Evolutionary conservation across 805 yeast species (phyloP), one percentile per base, ranked within the genome.

Genomic region (Kodamaea restingae): DNA sequence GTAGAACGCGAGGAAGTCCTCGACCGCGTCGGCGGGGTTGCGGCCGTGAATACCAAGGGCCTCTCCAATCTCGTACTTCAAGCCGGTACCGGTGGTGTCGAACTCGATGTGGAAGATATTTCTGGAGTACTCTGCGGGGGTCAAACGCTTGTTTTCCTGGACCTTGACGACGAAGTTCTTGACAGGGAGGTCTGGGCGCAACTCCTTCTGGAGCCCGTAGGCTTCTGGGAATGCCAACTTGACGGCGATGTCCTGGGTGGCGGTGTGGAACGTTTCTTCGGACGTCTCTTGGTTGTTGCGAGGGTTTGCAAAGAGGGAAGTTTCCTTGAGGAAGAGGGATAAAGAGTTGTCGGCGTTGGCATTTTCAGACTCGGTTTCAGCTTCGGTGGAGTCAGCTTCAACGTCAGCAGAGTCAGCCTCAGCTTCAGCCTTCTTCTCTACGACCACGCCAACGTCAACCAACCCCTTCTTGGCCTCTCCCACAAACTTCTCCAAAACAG

Each of bases 81-180:
- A 71, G 18, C 95, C 96, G 26, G 97, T 88, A 38, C 95, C 95
- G 33, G 88, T 65, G 56, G 82, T 77, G 59, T 91, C 98, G 50
- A 91, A 88, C 67, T 91, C 98, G 51, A 91, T 84, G 58, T 91
- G 96, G 87, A 91, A 91, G 53, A 91, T 90, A 65, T 91, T 85
- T 70, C 98, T 86, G 46, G 86, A 87, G 64, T 91, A 91, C 53
- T 86, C 90, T 26, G 54, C 56, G 4, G 98, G 97, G 14, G 98
- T 91, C 46, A 91, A 83, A 54, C 98, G 79, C 68, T 80, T 83
- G 72, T 90, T 90, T 58, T 85, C 93, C 62, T 88, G 84, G 39
- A 91, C 97, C 61, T 83, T 87, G 41, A 88, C 95, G 36, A 88
- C 75, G 55, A 80, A 88, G 67, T 85, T 88, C 58, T 82, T 71